phyloP scores from a whole-genome alignment of 306 rosid genomes.

The Adenanthera pavonina region DNA sequence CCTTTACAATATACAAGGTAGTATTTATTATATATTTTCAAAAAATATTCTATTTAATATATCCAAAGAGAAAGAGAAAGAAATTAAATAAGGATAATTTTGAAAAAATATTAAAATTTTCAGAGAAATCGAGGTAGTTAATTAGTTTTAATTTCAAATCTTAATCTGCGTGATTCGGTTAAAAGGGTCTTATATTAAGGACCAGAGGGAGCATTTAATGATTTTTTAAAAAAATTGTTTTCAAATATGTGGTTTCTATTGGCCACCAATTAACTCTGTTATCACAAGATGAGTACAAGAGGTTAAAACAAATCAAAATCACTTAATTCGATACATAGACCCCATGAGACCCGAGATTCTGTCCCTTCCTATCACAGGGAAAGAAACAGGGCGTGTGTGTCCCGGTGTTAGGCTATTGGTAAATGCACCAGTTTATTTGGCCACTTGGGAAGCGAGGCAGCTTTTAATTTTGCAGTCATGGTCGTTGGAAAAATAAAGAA shows the following conservation, averaged over 20 bases:
- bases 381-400: constrained; percentile 38
- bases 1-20: too few species aligned
- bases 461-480: constrained; percentile 46
- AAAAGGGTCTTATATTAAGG: too few species aligned
- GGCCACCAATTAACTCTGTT: constrained; percentile 12
- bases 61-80: too few species aligned
- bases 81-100: too few species aligned
- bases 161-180: too few species aligned
- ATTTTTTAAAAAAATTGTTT: background rate
- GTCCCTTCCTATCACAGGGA: constrained; percentile 13
- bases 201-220: too few species aligned
- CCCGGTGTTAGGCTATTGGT: constrained; percentile 11
- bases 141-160: too few species aligned
- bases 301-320: background rate
- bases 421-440: constrained; percentile 42
- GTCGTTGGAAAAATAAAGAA: constrained; percentile 44
- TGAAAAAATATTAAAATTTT: too few species aligned
- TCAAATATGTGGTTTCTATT: constrained; percentile 21
- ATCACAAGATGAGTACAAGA: constrained; percentile 6
- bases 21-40: too few species aligned
- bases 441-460: constrained; percentile 34
- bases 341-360: background rate
- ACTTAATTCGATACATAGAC: background rate
- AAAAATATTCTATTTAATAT: too few species aligned
- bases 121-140: too few species aligned